A percentile compares a stretch with the other conserved stretches of the same genome.
phyloP scores from a whole-genome alignment of 345 rosid species.

The Cardamine resedifolia region DNA sequence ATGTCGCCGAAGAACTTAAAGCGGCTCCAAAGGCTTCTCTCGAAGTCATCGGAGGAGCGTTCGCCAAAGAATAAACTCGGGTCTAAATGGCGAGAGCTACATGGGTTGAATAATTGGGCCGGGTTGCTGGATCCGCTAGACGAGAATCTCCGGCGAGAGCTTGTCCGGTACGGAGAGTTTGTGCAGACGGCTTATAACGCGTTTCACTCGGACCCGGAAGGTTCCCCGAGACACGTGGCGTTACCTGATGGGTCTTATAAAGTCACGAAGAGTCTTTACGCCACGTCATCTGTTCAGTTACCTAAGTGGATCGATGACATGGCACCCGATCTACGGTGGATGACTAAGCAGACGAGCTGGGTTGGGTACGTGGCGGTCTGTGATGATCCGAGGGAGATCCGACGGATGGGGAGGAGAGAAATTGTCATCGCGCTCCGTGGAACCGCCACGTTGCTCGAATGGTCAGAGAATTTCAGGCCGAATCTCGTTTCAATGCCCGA shows the following conservation, averaged over 20 bases:
- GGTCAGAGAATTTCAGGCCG: slow-evolving; percentile 89
- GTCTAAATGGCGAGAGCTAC: slow-evolving; percentile 70
- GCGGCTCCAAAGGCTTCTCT: slow-evolving; percentile 70
- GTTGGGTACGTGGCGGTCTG: slow-evolving; percentile 92
- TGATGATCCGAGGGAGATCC: slow-evolving; percentile 74
- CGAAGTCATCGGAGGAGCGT: slow-evolving; percentile 69
- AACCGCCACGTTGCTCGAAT: slow-evolving; percentile 89
- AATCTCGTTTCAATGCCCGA: slow-evolving; percentile 47
- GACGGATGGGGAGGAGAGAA: slow-evolving; percentile 93
- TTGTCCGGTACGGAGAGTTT: slow-evolving; percentile 50
- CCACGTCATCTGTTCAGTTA: slow-evolving; percentile 78
- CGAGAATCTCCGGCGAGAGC: slow-evolving; percentile 52
- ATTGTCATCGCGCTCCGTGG: slow-evolving; percentile 92
- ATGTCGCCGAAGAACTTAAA: slow-evolving; percentile 79
- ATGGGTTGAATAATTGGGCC: slow-evolving; percentile 48
- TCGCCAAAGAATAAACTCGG: slow-evolving; percentile 81
- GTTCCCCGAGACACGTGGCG: slow-evolving; percentile 57
- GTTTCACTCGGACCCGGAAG: slow-evolving; percentile 73
- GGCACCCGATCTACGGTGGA: slow-evolving; percentile 87
- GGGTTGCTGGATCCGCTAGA: slow-evolving; percentile 52
- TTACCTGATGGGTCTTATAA: slow-evolving; percentile 66
- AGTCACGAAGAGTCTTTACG: slow-evolving; percentile 80
- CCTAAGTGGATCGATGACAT: slow-evolving; percentile 86
- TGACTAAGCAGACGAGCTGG: slow-evolving; percentile 97
- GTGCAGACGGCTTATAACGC: slow-evolving; percentile 52